A percentile compares a stretch with the other conserved stretches of the same genome.
Evolutionary conservation across 495 filamentous ascomycete genomes (phyloP).

Genomic region (Jackrogersella minutella): DNA sequence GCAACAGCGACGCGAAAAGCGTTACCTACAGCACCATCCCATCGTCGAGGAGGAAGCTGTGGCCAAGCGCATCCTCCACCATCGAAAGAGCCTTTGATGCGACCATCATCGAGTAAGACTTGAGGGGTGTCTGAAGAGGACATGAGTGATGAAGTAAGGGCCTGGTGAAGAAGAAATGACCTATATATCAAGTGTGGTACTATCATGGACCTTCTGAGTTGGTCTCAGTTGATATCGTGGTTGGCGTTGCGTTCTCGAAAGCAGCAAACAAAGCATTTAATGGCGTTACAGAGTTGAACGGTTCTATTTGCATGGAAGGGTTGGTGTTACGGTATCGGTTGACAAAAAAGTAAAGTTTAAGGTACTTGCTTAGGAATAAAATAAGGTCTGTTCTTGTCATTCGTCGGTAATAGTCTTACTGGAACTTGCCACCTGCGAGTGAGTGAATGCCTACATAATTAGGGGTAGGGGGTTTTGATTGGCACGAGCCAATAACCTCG

Average conservation of each 20-base stretch:
- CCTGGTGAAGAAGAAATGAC: too few relatives aligned
- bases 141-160: not conserved
- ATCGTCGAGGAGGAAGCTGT: not conserved
- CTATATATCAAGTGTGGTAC: too few relatives aligned
- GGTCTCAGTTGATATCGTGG: not conserved
- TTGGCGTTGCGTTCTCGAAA: not conserved
- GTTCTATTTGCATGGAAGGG: not conserved
- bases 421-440: too few relatives aligned
- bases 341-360: not conserved
- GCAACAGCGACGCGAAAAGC: conserved; percentile 23
- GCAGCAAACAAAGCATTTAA: not conserved
- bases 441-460: too few relatives aligned
- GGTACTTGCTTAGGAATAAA: too few relatives aligned
- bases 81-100: not conserved
- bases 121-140: not conserved
- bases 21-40: not conserved
- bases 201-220: not conserved
- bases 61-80: too few relatives aligned
- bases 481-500: too few relatives aligned
- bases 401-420: too few relatives aligned
- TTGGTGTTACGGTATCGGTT: not conserved
- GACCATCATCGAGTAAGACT: not conserved
- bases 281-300: not conserved
- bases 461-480: too few relatives aligned
- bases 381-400: not conserved